These are phyloP conservation scores for Mortierella alpina DNA, from an alignment of 192 early-diverging fungal genomes.

Conservation along the genomic window DNA sequence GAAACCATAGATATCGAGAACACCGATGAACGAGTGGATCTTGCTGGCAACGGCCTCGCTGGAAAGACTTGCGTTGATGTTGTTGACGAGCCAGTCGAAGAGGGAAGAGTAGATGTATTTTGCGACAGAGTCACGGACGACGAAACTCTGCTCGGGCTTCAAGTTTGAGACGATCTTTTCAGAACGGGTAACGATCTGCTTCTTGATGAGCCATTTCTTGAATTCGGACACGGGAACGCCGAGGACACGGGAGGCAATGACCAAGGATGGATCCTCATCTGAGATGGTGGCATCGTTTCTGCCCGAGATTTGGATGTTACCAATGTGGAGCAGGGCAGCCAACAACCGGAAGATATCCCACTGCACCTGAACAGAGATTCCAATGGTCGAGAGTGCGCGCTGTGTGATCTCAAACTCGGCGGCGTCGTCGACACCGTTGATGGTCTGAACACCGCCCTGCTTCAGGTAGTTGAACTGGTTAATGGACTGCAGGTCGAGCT, in stretches of 20 bases:
- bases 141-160: slow-evolving; percentile 75
- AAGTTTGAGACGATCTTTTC: slow-evolving; percentile 93
- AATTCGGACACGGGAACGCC: slow-evolving; percentile 84
- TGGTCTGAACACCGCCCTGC: slow-evolving; percentile 85
- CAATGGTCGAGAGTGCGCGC: slow-evolving; percentile 86
- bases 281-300: slow-evolving; percentile 75
- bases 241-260: slow-evolving; percentile 75
- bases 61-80: slow-evolving; percentile 88
- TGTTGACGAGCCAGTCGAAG: slow-evolving; percentile 96
- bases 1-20: slow-evolving; percentile 99
- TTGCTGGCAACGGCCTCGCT: slow-evolving; percentile 58
- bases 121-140: slow-evolving; percentile 92
- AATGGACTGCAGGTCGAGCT: slow-evolving; percentile 80
- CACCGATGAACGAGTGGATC: slow-evolving; percentile 87
- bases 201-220: slow-evolving; percentile 94
- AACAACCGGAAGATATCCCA: slow-evolving; percentile 92
- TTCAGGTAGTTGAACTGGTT: slow-evolving; percentile 88
- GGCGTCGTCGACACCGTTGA: slow-evolving; percentile 91
- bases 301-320: slow-evolving; percentile 91
- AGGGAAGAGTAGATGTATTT: slow-evolving; percentile 97
- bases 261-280: slow-evolving; percentile 83
- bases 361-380: slow-evolving; percentile 84
- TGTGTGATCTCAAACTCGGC: slow-evolving; percentile 92
- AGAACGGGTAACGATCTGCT: slow-evolving; percentile 89
- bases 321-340: slow-evolving; percentile 94